A percentile compares a stretch with the other conserved stretches of the same genome.
These are phyloP conservation scores for Apiotrichum gracile DNA, from an alignment of 1,284 basidiomycete genomes.

Conservation along the genomic window DNA sequence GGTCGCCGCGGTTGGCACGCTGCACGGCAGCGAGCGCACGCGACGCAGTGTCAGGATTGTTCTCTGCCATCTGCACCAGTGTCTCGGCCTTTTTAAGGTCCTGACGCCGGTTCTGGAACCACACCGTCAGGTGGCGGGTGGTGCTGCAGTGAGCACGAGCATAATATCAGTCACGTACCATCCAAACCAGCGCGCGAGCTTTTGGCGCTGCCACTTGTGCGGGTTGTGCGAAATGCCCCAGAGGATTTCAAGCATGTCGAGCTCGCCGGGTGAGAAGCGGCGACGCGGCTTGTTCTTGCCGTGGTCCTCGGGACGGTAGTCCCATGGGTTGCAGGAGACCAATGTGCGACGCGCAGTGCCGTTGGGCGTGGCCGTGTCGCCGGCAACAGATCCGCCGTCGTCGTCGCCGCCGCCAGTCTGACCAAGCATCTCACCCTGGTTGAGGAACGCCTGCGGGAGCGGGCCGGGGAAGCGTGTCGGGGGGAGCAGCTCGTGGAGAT, in stretches of 20 bases:
- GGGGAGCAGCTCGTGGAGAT: constrained; percentile 16
- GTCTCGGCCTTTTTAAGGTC: constrained; percentile 21
- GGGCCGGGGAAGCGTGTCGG: constrained; percentile 17
- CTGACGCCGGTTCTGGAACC: constrained; percentile 24
- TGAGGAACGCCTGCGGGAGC: constrained; percentile 16
- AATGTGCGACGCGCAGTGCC: constrained; percentile 11
- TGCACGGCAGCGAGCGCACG: constrained; percentile 15
- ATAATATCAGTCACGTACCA: constrained; percentile 6
- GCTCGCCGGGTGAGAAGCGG: constrained; percentile 19
- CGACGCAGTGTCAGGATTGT: constrained; percentile 18
- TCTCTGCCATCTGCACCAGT: constrained; percentile 15
- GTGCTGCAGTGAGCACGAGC: constrained; percentile 7
- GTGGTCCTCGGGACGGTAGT: constrained; percentile 19
- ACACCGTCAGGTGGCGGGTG: constrained; percentile 19
- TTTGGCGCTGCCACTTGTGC: constrained; percentile 23
- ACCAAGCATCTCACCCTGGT: constrained; percentile 17
- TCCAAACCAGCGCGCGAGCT: constrained; percentile 25
- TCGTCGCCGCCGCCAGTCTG: constrained; percentile 10
- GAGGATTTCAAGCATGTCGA: constrained; percentile 22
- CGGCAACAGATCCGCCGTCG: neutral
- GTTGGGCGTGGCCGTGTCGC: neutral
- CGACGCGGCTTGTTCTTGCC: constrained; percentile 22
- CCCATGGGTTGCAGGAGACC: constrained; percentile 21
- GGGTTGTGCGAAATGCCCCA: constrained; percentile 23
- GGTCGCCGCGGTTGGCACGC: constrained; percentile 18